Percentiles rank a stretch among this genome's conserved stretches.
Evolutionary conservation across 805 yeast species (phyloP).

Genomic region (Nakazawaea holstii): DNA sequence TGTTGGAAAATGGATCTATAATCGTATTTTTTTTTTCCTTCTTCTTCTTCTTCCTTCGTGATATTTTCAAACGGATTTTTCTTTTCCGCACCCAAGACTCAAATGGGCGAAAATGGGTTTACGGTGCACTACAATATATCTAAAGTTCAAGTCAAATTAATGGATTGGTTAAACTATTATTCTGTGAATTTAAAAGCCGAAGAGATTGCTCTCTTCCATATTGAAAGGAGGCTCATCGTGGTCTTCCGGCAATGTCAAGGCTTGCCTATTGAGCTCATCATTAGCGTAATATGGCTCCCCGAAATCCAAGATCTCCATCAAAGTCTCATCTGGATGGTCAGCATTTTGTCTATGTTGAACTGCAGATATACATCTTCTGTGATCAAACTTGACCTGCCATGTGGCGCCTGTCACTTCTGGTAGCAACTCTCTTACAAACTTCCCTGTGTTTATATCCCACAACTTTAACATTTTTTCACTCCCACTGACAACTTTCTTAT

Average conservation of each 20-base stretch:
- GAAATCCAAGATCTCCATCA: conserved; percentile 81
- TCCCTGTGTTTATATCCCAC: conserved; percentile 81
- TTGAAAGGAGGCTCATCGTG: neutral
- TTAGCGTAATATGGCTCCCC: conserved; percentile 27
- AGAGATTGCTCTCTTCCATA: neutral
- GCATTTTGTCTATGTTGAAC: conserved; percentile 43
- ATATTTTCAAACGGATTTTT: conserved; percentile 3
- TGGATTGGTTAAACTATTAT: neutral
- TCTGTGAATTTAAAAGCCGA: neutral
- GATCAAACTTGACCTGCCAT: conserved; percentile 92
- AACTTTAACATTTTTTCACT: conserved; percentile 81
- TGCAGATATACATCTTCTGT: conserved; percentile 83
- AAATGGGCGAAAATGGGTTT: neutral
- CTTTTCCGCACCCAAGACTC: conserved; percentile 4
- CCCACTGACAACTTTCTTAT: conserved; percentile 80
- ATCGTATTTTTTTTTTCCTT: neutral
- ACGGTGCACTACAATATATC: no score
- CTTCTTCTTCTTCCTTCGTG: neutral
- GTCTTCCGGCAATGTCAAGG: neutral
- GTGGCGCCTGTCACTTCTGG: conserved; percentile 76
- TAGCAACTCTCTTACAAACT: conserved; percentile 66
- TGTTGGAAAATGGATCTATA: neutral
- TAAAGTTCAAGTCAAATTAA: no score
- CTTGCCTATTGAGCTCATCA: neutral
- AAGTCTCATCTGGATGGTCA: conserved; percentile 53